Percentiles rank a stretch among this genome's conserved stretches.
These are phyloP conservation scores for Cadophora sp. DNA, from an alignment of 2,329 filamentous ascomycete species.

Conservation along the genomic window DNA sequence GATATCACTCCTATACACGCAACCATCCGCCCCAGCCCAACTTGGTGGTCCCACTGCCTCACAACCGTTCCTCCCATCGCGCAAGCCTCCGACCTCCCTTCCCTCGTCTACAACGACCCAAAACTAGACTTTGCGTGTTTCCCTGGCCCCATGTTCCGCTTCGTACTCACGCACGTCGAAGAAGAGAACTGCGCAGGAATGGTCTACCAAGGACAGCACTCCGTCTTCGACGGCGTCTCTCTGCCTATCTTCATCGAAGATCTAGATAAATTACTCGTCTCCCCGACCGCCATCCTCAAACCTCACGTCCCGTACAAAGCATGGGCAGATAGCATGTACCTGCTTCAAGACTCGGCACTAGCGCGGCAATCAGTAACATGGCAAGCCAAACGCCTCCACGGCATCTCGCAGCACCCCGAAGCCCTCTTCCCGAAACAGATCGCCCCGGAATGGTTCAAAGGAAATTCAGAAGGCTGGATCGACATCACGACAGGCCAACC, in stretches of 20 bases:
- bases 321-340: conserved; percentile 27
- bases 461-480: conserved; percentile 23
- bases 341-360: conserved; percentile 17
- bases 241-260: conserved; percentile 25
- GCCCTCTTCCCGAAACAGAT: conserved; percentile 18
- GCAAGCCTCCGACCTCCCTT: conserved; percentile 8
- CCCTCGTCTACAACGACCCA: conserved; percentile 19
- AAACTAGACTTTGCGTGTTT: conserved; percentile 20
- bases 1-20: conserved; percentile 15
- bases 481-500: conserved; percentile 18
- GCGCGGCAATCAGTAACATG: conserved; percentile 18
- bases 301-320: conserved; percentile 26
- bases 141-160: conserved; percentile 25
- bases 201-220: conserved; percentile 26
- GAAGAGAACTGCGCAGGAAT: conserved; percentile 26
- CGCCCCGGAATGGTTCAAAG: conserved; percentile 29
- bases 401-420: conserved; percentile 11
- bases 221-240: conserved; percentile 27
- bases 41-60: conserved; percentile 24
- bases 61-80: conserved; percentile 16
- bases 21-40: conserved; percentile 21
- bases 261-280: conserved; percentile 16
- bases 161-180: conserved; percentile 22
- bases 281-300: not conserved
- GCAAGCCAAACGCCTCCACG: conserved; percentile 23